Conservation (phyloP, 345 rosid species). For the Citrus unshiu region DNA sequence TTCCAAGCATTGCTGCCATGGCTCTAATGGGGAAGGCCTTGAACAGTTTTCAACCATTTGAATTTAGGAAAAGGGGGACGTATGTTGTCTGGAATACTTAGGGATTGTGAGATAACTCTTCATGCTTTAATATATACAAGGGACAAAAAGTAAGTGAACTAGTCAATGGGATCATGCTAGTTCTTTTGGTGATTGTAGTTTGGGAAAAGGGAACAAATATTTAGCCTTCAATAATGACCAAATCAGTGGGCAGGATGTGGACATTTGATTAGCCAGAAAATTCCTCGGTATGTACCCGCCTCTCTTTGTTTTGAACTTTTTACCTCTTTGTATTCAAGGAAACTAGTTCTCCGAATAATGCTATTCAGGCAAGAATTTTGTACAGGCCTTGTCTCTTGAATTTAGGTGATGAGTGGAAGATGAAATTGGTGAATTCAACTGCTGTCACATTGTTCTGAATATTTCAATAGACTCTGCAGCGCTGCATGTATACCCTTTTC, state of each 20-base stretch:
- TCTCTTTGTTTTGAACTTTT: not conserved
- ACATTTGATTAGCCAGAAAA: constrained; percentile 11
- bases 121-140: not conserved
- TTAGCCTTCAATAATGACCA: not conserved
- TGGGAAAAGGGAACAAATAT: not conserved
- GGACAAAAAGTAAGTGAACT: not conserved
- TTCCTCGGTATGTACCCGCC: constrained; percentile 11
- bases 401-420: not conserved
- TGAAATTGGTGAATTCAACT: not conserved
- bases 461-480: not conserved
- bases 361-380: not conserved
- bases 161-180: not conserved
- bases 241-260: constrained; percentile 7
- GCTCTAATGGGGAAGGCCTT: constrained; percentile 91
- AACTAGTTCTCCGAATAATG: not conserved
- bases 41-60: constrained; percentile 56
- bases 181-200: not conserved
- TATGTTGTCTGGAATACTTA: constrained; percentile 61
- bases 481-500: not conserved
- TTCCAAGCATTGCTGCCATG: constrained; percentile 95
- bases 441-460: not conserved
- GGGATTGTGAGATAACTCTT: constrained; percentile 8
- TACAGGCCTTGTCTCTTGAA: constrained; percentile 1
- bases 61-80: constrained; percentile 47
- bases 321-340: not conserved